Percentiles rank a stretch among this genome's conserved stretches.
Evolutionary conservation across 148 eudicot species (phyloP).

Genomic region (Spergularia bocconei): DNA sequence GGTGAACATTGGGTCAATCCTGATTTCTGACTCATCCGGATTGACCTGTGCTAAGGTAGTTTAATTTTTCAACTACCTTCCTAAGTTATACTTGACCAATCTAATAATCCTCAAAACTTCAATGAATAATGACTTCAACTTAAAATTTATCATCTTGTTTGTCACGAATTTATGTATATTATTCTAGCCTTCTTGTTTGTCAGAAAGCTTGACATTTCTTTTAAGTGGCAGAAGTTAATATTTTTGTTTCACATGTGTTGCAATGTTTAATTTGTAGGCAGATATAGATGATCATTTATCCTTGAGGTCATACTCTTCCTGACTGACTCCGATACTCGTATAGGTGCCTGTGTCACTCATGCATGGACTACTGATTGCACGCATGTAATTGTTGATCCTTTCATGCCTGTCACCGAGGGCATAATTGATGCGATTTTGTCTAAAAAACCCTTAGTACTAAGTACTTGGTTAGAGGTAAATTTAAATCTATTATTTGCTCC

Average conservation of each 20-base stretch:
- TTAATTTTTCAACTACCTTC: too few relatives aligned
- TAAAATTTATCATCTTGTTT: background rate
- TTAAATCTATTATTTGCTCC: background rate
- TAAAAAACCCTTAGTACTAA: slow-evolving; percentile 51
- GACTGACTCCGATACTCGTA: slow-evolving; percentile 9
- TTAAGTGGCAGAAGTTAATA: slow-evolving; percentile 3
- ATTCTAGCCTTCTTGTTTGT: background rate
- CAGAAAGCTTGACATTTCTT: background rate
- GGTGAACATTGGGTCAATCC: background rate
- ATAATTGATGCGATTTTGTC: slow-evolving; percentile 69
- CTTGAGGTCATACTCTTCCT: slow-evolving; percentile 1
- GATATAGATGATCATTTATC: background rate
- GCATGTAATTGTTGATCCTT: slow-evolving; percentile 83
- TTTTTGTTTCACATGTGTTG: background rate
- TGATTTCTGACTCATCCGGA: background rate
- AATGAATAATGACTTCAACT: too few relatives aligned
- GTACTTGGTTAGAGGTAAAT: slow-evolving; percentile 86
- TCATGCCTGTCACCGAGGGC: slow-evolving; percentile 53
- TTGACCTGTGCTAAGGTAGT: too few relatives aligned
- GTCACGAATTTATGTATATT: background rate
- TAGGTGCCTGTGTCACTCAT: slow-evolving; percentile 60
- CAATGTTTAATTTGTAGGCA: background rate
- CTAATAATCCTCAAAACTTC: too few relatives aligned
- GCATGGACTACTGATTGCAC: slow-evolving; percentile 76
- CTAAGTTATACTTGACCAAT: too few relatives aligned